These are phyloP conservation scores for Francoa sonchifolia DNA, from an alignment of 441 rosid genomes.

Conservation along the genomic window DNA sequence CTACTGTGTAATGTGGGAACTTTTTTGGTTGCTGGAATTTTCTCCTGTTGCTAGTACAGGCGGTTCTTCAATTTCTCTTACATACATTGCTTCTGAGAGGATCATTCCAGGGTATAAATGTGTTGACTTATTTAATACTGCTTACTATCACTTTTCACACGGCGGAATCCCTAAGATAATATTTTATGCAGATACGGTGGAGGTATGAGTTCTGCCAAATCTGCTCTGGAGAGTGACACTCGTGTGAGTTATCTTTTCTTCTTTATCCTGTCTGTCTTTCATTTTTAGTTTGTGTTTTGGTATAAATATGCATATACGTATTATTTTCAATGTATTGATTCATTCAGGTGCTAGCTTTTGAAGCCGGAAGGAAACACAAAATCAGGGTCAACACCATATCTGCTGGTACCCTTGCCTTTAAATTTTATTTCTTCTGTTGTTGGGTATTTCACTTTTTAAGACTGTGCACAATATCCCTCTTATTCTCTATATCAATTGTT, in stretches of 20 bases:
- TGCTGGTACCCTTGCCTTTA: conserved; percentile 29
- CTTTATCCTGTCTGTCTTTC: background rate
- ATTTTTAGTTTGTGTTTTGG: background rate
- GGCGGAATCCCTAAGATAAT: conserved; percentile 5
- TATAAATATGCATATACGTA: too few relatives aligned
- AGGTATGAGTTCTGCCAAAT: conserved; percentile 98
- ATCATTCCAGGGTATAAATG: conserved; percentile 84
- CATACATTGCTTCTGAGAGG: conserved; percentile 90
- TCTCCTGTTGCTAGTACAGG: conserved; percentile 13
- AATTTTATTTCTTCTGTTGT: conserved; percentile 1
- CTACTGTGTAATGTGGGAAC: background rate
- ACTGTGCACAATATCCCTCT: background rate
- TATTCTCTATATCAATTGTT: too few relatives aligned
- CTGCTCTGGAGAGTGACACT: conserved; percentile 96
- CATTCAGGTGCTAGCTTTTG: conserved; percentile 74
- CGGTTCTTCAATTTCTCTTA: conserved; percentile 72
- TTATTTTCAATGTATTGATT: too few relatives aligned
- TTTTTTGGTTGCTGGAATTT: conserved; percentile 4
- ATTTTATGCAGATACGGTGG: conserved; percentile 68
- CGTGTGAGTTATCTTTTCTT: conserved; percentile 29
- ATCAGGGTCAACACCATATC: conserved; percentile 90
- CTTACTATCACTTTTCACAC: conserved; percentile 1
- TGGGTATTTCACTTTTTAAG: background rate
- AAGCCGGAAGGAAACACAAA: conserved; percentile 88
- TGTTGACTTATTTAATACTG: background rate